phyloP scores from a whole-genome alignment of 495 filamentous ascomycete species.

The Lineolata rhizophorae region DNA sequence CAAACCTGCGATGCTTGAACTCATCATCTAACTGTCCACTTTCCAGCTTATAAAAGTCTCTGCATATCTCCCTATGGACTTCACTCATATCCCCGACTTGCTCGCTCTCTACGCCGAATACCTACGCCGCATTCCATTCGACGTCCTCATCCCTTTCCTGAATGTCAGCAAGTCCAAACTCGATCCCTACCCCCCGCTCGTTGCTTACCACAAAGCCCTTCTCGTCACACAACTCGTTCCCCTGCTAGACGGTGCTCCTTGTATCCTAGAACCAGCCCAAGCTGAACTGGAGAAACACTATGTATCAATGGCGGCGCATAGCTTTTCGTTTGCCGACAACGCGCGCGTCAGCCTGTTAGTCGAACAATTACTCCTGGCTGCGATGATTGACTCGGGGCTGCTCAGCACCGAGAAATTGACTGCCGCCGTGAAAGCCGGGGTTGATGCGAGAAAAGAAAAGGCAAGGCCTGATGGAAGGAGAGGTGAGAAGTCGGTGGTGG shows the following conservation, averaged over 20 bases:
- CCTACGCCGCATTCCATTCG: neutral
- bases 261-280: constrained; percentile 23
- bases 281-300: constrained; percentile 36
- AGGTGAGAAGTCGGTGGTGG: constrained; percentile 18
- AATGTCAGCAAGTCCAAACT: neutral
- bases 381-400: constrained; percentile 16
- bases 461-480: constrained; percentile 25
- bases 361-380: constrained; percentile 35
- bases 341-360: constrained; percentile 58
- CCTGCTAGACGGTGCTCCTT: constrained; percentile 35
- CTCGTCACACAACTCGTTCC: constrained; percentile 39
- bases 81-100: too few relatives aligned
- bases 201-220: constrained; percentile 25
- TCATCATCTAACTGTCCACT: too few relatives aligned
- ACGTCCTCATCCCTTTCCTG: neutral
- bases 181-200: neutral
- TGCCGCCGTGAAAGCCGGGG: constrained; percentile 36
- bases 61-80: too few relatives aligned
- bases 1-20: too few relatives aligned
- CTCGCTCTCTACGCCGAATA: too few relatives aligned
- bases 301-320: constrained; percentile 49
- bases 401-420: constrained; percentile 25
- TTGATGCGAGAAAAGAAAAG: constrained; percentile 33
- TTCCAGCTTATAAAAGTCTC: too few relatives aligned
- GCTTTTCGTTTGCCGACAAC: constrained; percentile 42